Conservation (phyloP, 225 moss, liverwort and hornwort genomes). For the Sphagnum tenellum region DNA sequence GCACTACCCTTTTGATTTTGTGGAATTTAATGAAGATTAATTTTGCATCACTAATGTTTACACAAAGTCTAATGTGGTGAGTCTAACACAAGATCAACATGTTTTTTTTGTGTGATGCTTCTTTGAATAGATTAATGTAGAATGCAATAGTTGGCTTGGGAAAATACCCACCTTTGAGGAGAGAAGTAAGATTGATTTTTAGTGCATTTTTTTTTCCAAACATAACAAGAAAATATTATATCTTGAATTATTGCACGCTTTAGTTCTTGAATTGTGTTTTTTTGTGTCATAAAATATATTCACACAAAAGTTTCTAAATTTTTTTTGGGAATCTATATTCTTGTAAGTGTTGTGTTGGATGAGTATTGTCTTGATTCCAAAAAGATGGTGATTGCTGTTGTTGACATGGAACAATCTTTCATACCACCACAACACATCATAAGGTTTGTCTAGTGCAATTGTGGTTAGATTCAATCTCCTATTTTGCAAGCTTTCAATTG, state of each 20-base stretch:
- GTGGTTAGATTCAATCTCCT: too few species aligned
- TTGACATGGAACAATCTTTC: slow-evolving; percentile 52
- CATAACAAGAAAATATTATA: too few species aligned
- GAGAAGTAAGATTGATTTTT: slow-evolving; percentile 19
- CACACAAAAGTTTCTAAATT: too few species aligned
- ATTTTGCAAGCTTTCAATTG: too few species aligned
- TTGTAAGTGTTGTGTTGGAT: slow-evolving; percentile 31
- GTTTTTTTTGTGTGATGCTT: background rate
- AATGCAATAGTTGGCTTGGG: slow-evolving; percentile 36
- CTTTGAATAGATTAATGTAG: slow-evolving; percentile 28
- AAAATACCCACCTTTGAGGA: slow-evolving; percentile 43
- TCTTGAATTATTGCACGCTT: too few species aligned
- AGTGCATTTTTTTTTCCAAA: too few species aligned
- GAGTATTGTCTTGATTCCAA: slow-evolving; percentile 44
- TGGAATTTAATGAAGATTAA: too few species aligned
- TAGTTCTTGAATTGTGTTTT: too few species aligned
- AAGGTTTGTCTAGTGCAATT: slow-evolving; percentile 27
- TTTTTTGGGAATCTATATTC: background rate
- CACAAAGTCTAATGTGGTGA: background rate
- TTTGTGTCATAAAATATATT: background rate
- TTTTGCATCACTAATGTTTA: too few species aligned
- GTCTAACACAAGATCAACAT: background rate
- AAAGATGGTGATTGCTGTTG: slow-evolving; percentile 43
- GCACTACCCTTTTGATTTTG: too few species aligned
- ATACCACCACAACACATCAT: slow-evolving; percentile 56